Evolutionary conservation across 139 green algal species (phyloP).

Genomic region (Chlorella ohadii): DNA sequence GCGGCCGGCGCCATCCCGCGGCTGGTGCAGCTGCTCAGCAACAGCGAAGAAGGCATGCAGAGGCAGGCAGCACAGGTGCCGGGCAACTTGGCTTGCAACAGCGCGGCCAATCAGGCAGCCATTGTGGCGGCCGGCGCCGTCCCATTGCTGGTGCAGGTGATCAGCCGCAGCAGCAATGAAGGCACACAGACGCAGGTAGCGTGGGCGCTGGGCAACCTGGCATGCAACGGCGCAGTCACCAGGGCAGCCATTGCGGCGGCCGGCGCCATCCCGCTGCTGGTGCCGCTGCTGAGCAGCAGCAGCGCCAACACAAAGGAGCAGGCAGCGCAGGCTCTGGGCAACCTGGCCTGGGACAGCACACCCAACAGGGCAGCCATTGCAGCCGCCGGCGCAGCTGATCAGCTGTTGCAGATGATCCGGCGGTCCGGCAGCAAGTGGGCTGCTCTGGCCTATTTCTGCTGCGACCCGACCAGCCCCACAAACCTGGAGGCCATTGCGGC

Average conservation of each 20-base stretch:
- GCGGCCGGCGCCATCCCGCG: neutral
- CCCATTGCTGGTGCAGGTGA: neutral
- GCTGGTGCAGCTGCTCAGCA: neutral
- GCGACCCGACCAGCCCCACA: neutral
- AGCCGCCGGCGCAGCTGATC: neutral
- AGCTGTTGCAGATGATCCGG: neutral
- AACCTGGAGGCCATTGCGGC: neutral
- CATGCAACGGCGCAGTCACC: no score
- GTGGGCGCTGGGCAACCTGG: no score
- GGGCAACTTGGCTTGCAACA: neutral
- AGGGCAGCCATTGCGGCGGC: neutral
- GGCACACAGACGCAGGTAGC: neutral
- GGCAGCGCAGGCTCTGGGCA: neutral
- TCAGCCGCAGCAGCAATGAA: neutral
- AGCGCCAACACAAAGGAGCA: neutral
- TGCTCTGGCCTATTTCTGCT: neutral
- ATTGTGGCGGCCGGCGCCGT: neutral
- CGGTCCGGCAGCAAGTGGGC: no score
- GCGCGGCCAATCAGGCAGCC: neutral
- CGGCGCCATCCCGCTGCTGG: neutral
- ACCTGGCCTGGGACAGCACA: neutral
- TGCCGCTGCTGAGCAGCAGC: neutral
- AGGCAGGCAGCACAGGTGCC: no score
- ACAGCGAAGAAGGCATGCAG: neutral
- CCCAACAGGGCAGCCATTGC: neutral